Conservation (phyloP, 2,329 filamentous ascomycete species). For the Ophiostoma sp. region DNA sequence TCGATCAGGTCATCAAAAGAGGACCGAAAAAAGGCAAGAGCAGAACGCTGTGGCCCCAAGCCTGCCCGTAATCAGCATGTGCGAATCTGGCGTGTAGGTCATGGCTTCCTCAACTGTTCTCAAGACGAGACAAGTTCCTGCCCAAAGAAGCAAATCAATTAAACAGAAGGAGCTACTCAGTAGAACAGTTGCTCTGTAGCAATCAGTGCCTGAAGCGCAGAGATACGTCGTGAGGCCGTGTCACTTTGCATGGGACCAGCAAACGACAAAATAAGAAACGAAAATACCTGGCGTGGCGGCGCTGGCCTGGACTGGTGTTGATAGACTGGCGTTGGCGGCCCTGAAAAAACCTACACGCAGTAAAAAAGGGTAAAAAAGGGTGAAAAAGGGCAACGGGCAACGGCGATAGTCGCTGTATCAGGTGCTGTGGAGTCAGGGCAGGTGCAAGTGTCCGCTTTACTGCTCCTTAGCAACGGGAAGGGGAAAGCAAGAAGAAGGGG, state of each 20-base stretch:
- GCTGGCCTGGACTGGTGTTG: not conserved
- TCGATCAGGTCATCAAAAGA: conserved; percentile 22
- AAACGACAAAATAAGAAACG: conserved; percentile 3
- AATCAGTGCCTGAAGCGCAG: not conserved
- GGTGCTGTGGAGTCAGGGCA: not conserved
- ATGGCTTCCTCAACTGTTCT: not conserved
- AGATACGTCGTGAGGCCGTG: not conserved
- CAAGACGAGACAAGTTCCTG: not conserved
- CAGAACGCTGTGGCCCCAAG: not conserved
- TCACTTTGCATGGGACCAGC: not conserved
- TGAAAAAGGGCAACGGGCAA: not conserved
- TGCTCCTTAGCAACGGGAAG: conserved; percentile 24
- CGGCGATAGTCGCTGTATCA: not conserved
- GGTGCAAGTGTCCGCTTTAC: conserved; percentile 13
- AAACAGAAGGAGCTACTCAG: not conserved
- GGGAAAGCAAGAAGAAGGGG: conserved; percentile 3
- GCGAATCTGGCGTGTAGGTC: conserved; percentile 13
- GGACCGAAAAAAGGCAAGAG: conserved; percentile 14
- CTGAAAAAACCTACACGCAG: not conserved
- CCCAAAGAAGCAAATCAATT: not conserved
- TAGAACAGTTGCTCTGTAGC: not conserved
- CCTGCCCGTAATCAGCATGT: not conserved
- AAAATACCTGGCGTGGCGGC: not conserved
- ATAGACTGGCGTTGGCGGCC: not conserved
- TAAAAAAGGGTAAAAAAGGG: too few species aligned